Conservation (phyloP, 129 eudicot species). For the Sambucus nigra region DNA sequence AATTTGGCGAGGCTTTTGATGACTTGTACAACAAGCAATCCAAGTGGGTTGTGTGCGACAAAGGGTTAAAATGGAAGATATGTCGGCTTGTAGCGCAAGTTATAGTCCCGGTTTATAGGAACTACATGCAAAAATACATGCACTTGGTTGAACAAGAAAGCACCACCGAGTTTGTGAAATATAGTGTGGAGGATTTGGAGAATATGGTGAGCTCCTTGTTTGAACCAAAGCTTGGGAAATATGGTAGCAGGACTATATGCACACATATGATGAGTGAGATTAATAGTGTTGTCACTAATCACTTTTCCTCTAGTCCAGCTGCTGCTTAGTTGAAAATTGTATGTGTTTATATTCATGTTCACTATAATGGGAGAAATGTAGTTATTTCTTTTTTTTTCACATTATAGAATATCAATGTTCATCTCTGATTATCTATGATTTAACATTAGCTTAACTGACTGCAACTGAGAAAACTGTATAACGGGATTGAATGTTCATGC, state of each 20-base stretch:
- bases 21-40: constrained; percentile 52
- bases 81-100: constrained; percentile 38
- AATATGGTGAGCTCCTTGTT: constrained; percentile 49
- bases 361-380: too few relatives aligned
- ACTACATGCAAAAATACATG: constrained; percentile 22
- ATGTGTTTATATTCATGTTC: too few relatives aligned
- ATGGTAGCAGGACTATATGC: constrained; percentile 32
- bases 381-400: too few relatives aligned
- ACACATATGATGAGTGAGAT: constrained; percentile 47
- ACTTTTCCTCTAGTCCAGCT: constrained; percentile 38
- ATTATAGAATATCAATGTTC: too few relatives aligned
- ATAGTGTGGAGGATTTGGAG: constrained; percentile 49
- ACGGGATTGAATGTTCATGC: too few relatives aligned
- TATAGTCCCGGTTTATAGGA: constrained; percentile 46
- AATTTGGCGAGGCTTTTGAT: constrained; percentile 56
- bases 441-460: too few relatives aligned
- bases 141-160: constrained; percentile 27
- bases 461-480: too few relatives aligned
- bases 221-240: constrained; percentile 42
- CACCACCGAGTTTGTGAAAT: constrained; percentile 28
- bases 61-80: constrained; percentile 49
- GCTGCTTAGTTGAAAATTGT: constrained; percentile 44
- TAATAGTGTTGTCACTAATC: constrained; percentile 36
- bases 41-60: constrained; percentile 57
- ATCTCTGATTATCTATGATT: too few relatives aligned